Base-by-base conservation (phyloP, 441 rosid species). In the Viola pubescens region DNA sequence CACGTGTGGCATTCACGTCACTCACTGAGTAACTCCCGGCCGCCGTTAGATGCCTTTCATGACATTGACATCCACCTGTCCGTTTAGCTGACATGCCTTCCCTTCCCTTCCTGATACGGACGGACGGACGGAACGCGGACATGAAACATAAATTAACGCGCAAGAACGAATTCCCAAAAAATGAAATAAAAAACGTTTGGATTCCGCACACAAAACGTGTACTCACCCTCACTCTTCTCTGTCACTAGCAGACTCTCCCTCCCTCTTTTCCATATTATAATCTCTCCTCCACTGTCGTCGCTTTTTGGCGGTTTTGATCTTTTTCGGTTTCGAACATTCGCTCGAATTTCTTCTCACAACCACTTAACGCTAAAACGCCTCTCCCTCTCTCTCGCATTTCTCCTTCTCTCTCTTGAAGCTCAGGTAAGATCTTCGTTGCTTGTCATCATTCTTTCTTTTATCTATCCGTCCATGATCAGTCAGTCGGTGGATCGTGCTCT, bases 281-380 rank as follows among this genome's bases (percentile, higher is more conserved):
- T 11, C 16, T 13, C 53, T 52, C 13, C 46, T 37, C 63, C 60
- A 49, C 57, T 75, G 4, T 63, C 53, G 67, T 72, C 60, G 57
- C 68, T 60, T 73, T 60, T 72, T 69, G 64, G 75, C 72, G 70
- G 74, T 51, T 72, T 54, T 60, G 16, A 58, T 64, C 72, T 58
- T 37, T 40, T 60, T 48, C 60, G 48, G 68, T 51, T 69, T 62
- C 64, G 77, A 63, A 65, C 75, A 47, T 70, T 57, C 65, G 45
- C 68, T 64, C 56, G n/a, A n/a, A 53, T 66, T 67, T 61, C 66
- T 59, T 5, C 59, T 1, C 26, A 37, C 56, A 0, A 44, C 5
- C 52, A 34, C 42, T n/a, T 50, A 34, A 1, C 38, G 37, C 54
- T 26, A 26, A 26, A 26, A 26, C 34, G 34, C 3, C 38, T 45